Evolutionary conservation across 2,329 filamentous ascomycete species (phyloP).

Genomic region (Aspergillus alliaceus): DNA sequence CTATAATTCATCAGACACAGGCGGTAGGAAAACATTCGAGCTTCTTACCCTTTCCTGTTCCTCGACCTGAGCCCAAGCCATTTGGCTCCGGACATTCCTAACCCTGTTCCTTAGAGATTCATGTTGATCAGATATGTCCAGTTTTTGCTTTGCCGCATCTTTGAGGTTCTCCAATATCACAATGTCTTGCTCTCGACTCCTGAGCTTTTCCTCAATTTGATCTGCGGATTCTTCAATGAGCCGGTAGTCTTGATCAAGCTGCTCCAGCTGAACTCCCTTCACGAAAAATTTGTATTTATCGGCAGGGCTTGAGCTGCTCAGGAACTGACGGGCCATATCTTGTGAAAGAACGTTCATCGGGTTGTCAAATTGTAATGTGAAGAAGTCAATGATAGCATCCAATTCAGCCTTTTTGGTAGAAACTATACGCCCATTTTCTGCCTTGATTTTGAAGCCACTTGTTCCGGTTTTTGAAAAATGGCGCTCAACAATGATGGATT

Average conservation of each 20-base stretch:
- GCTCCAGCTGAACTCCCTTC: slow-evolving; percentile 89
- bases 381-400: slow-evolving; percentile 91
- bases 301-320: slow-evolving; percentile 76
- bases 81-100: slow-evolving; percentile 61
- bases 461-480: slow-evolving; percentile 74
- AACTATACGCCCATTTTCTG: slow-evolving; percentile 65
- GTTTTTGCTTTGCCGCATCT: slow-evolving; percentile 63
- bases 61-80: slow-evolving; percentile 85
- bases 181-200: slow-evolving; percentile 64
- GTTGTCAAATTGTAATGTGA: slow-evolving; percentile 91
- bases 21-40: not conserved
- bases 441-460: slow-evolving; percentile 86
- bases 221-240: slow-evolving; percentile 78
- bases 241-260: slow-evolving; percentile 87
- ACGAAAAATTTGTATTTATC: slow-evolving; percentile 98
- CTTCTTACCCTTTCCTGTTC: slow-evolving; percentile 62
- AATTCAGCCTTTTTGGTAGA: slow-evolving; percentile 84
- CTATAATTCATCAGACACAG: slow-evolving; percentile 20
- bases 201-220: slow-evolving; percentile 64
- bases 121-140: slow-evolving; percentile 66
- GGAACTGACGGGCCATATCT: slow-evolving; percentile 89
- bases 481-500: slow-evolving; percentile 86
- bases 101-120: slow-evolving; percentile 63
- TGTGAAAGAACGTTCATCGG: slow-evolving; percentile 94
- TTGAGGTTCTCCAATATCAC: slow-evolving; percentile 57